Percentiles rank a stretch among this genome's conserved stretches.
These are phyloP conservation scores for Phytopythium kandeliae DNA, from an alignment of 352 stramenopile genomes.

Conservation along the genomic window DNA sequence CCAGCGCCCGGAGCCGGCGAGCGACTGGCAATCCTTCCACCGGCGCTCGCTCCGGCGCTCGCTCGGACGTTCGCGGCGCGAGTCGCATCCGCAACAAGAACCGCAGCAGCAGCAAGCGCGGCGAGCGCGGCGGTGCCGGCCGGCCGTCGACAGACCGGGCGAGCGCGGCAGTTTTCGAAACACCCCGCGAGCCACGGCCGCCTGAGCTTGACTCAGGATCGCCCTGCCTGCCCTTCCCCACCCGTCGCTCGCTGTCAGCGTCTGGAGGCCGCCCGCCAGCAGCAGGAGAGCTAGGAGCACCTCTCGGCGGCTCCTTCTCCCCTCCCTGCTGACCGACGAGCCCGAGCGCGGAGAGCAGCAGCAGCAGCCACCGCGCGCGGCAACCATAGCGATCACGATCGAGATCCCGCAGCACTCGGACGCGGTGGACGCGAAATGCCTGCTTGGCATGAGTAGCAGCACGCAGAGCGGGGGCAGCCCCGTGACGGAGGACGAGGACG, in stretches of 20 bases:
- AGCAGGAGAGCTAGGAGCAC: not conserved
- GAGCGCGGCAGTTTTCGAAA: slow-evolving; percentile 3
- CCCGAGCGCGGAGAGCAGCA: not conserved
- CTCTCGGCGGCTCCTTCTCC: not conserved
- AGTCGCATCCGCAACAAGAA: not conserved
- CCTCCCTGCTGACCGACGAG: not conserved
- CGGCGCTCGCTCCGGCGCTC: not conserved
- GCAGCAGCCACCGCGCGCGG: not conserved
- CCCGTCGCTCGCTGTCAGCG: not conserved
- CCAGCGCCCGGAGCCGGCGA: not conserved
- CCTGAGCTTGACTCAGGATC: no score
- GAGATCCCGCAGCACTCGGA: slow-evolving; percentile 1
- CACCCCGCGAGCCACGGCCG: not conserved
- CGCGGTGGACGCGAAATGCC: slow-evolving; percentile 10
- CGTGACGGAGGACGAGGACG: slow-evolving; percentile 46
- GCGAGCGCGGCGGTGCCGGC: no score
- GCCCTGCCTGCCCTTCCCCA: not conserved
- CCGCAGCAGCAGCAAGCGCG: not conserved
- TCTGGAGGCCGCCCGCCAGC: not conserved
- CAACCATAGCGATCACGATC: slow-evolving; percentile 8
- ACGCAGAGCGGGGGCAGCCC: slow-evolving; percentile 50
- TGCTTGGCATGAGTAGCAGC: slow-evolving; percentile 33
- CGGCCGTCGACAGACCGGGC: not conserved
- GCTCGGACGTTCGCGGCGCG: not conserved
- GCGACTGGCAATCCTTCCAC: not conserved